Conservation (phyloP, 2,329 filamentous ascomycete genomes). For the Monosporascus sp. region DNA sequence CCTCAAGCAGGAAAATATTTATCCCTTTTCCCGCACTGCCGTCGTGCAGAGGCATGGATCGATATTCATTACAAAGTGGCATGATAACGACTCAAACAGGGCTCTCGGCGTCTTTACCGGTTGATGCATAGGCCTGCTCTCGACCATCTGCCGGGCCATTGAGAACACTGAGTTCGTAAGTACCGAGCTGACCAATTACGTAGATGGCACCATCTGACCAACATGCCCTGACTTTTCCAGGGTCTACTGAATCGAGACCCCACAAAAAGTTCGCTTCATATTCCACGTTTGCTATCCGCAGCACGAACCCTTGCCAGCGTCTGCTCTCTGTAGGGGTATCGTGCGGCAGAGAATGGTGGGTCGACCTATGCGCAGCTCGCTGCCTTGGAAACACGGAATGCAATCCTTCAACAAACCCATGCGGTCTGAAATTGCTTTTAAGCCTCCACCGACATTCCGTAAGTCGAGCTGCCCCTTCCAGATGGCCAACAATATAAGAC, state of each 20-base stretch:
- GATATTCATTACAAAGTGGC: too few species aligned
- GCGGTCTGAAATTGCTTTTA: background rate
- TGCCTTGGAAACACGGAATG: background rate
- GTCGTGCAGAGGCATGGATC: too few species aligned
- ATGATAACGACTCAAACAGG: too few species aligned
- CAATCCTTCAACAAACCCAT: too few species aligned
- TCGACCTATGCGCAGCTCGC: background rate
- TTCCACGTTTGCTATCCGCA: background rate
- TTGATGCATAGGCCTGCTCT: too few species aligned
- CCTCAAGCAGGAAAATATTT: background rate
- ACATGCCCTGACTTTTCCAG: too few species aligned
- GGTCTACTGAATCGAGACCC: background rate
- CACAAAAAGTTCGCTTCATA: background rate
- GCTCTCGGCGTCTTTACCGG: too few species aligned
- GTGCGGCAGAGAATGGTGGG: background rate
- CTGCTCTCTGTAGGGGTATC: background rate
- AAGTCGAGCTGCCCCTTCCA: background rate
- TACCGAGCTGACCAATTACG: too few species aligned
- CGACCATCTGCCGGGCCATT: too few species aligned
- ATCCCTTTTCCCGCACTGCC: background rate
- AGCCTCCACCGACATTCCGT: background rate
- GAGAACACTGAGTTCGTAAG: too few species aligned
- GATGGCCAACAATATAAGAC: background rate
- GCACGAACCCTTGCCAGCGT: background rate
- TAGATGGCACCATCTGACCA: too few species aligned